Evolutionary conservation across 345 rosid species (phyloP), one percentile per base, ranked within the genome.

Genomic region (Eucalyptus viminalis): DNA sequence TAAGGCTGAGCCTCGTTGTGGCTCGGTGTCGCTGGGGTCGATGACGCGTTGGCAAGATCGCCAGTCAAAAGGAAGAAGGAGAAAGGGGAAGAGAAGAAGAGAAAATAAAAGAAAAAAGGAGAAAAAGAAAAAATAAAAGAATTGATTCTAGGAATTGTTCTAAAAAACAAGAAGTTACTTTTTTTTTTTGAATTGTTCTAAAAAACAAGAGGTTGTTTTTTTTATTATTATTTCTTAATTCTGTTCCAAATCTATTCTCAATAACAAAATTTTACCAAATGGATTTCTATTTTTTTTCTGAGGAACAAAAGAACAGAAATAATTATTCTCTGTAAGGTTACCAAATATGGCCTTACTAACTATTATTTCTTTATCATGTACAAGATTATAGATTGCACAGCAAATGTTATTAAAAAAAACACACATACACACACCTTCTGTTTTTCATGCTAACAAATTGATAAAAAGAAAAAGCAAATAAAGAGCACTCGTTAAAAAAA

Each of bases 141-240:
- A 53, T 4, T 53, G 25, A 53, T 53, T 53, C 0, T 53, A 53
- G 5, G 25, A 8, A 21, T 53, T 53, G 5, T 53, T 53, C 2
- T 53, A 0, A 0, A 1, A 19, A 53, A 53, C 11, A 0, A 53
- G 0, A 21, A 53, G 2, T 1, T 53, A 8, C 11, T 53, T 53
- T 53, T 51, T 7, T 51, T 1, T 51, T 7, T 51, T 1, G 25
- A 8, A 21, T 53, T 53, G 5, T 53, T 53, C 2, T 53, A 0
- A 0, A 1, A 19, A 53, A 53, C 11, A 0, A 53, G 0, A 21
- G 19, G 2, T 1, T 53, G 3, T 5, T 53, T 53, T 53, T 51
- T 7, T 51, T 1, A 34, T 34, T 34, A 34, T 34, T 53, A 17
- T 53, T 53, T 53, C 0, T 53, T 53, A 2, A 53, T 53, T 53